Percentiles rank a stretch among this genome's conserved stretches.
These are phyloP conservation scores for Alnus glutinosa DNA, from an alignment of 306 rosid species.

Conservation along the genomic window DNA sequence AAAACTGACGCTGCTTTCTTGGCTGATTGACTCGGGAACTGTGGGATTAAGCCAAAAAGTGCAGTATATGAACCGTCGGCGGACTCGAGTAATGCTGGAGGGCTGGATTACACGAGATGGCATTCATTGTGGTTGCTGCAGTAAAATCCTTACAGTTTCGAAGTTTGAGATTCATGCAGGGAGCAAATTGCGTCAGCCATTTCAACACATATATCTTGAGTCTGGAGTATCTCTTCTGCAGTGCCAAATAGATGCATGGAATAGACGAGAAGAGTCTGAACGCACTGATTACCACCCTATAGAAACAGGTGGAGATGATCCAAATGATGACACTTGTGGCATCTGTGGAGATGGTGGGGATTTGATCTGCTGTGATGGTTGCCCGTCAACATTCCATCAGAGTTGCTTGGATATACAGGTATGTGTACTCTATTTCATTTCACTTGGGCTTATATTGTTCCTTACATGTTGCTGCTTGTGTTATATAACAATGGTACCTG, in stretches of 20 bases:
- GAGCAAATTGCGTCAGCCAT: constrained; percentile 86
- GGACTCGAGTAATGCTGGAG: constrained; percentile 75
- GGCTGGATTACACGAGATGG: constrained; percentile 98
- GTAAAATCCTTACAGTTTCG: constrained; percentile 87
- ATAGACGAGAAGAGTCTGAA: constrained; percentile 61
- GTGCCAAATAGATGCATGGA: constrained; percentile 92
- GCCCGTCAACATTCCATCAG: constrained; percentile 96
- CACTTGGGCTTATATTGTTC: constrained; percentile 6
- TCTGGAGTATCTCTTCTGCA: constrained; percentile 93
- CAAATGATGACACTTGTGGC: constrained; percentile 95
- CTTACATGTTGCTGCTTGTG: not conserved
- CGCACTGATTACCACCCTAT: constrained; percentile 66
- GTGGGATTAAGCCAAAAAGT: constrained; percentile 89
- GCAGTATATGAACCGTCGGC: constrained; percentile 76
- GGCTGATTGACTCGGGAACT: constrained; percentile 82
- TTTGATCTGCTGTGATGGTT: constrained; percentile 92
- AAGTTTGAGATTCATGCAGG: constrained; percentile 98
- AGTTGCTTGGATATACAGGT: constrained; percentile 81
- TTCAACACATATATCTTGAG: constrained; percentile 85
- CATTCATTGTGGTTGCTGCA: constrained; percentile 93
- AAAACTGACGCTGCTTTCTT: constrained; percentile 85
- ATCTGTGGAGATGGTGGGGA: constrained; percentile 98
- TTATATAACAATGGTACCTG: not conserved
- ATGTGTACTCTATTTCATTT: constrained; percentile 20
- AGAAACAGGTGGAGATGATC: constrained; percentile 80